Percentiles rank a stretch among this genome's conserved stretches.
Evolutionary conservation across 2,329 filamentous ascomycete species (phyloP).

Genomic region (Venturia aucupariae): DNA sequence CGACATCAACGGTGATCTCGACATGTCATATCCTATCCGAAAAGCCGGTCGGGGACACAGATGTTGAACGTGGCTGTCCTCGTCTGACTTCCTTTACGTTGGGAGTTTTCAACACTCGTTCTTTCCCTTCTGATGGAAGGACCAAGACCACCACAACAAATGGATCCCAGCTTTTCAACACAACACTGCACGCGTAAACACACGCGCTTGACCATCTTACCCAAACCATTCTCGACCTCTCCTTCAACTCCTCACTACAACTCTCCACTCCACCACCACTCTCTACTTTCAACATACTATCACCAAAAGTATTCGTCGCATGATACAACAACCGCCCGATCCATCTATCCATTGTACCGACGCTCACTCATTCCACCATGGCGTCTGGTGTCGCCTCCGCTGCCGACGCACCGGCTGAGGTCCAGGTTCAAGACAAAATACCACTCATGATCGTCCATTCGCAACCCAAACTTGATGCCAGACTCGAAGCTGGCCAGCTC

Average conservation of each 20-base stretch:
- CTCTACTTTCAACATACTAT: neutral
- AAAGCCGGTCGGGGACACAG: neutral
- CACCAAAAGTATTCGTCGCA: neutral
- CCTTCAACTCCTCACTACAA: neutral
- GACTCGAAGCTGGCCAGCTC: neutral
- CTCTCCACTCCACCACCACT: neutral
- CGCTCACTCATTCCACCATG: neutral
- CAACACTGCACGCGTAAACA: neutral
- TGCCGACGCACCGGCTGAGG: neutral
- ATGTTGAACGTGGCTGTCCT: neutral
- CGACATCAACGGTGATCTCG: no score
- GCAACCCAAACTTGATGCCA: neutral
- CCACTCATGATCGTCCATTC: neutral
- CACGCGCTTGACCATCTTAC: neutral
- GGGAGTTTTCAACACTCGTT: slow-evolving; percentile 3
- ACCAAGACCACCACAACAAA: neutral
- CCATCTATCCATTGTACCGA: neutral
- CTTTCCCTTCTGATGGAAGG: neutral
- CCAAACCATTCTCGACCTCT: neutral
- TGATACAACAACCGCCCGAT: neutral
- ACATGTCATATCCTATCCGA: no score
- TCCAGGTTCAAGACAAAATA: neutral
- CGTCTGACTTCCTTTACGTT: neutral
- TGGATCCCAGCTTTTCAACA: neutral
- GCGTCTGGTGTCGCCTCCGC: neutral